Base-by-base conservation (phyloP, 1,139 yeast genomes). In the Debaryomyces singareniensis region DNA sequence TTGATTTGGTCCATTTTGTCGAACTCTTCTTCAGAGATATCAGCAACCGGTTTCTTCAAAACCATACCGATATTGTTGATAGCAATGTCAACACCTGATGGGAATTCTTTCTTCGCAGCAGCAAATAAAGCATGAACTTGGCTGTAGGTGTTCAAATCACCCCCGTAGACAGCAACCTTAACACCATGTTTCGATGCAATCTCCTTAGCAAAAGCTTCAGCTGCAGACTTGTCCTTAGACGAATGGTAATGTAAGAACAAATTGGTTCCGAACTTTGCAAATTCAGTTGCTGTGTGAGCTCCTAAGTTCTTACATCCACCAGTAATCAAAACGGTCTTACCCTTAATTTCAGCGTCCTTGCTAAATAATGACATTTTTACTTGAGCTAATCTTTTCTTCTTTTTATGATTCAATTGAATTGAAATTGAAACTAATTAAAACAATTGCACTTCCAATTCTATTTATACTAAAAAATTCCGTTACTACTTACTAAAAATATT, bases 291-390 rank as follows among this genome's bases (percentile, higher is more conserved):
- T 20, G 78, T 72, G 32, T 58, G 57, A 15, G 63, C 75, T 28
- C 85, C 85, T 35, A 78, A 62, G 51, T 78, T 77, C 57, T 78
- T 78, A 44, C 71, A 72, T 29, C 83, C 85, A 28, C 84, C 85
- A 10, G 83, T 66, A 43, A 78, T 68, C 28, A 78, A 38, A 13
- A 75, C 76, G 28, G 68, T 61, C 51, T 77, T 73, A 27, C 77
- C 80, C 36, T 55, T 51, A 16, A 53, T 48, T 20, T 34, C 32
- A 16, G 16, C 21, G 13, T 36, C 34, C 21, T 36, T 32, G 23
- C 25, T 34, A 18, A 18, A 18, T 11, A 34, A 36, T 20, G 33
- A 30, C 38, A 35, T 35, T 4, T 3, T 28, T 18, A 18, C n/a
- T 18, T 18, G n/a, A n/a, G n/a, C n/a, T n/a, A n/a, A n/a, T n/a